A percentile compares a stretch with the other conserved stretches of the same genome.
Conservation (phyloP, 371 early-diverging fungal species). For the Apophysomyces trapeziformis region DNA sequence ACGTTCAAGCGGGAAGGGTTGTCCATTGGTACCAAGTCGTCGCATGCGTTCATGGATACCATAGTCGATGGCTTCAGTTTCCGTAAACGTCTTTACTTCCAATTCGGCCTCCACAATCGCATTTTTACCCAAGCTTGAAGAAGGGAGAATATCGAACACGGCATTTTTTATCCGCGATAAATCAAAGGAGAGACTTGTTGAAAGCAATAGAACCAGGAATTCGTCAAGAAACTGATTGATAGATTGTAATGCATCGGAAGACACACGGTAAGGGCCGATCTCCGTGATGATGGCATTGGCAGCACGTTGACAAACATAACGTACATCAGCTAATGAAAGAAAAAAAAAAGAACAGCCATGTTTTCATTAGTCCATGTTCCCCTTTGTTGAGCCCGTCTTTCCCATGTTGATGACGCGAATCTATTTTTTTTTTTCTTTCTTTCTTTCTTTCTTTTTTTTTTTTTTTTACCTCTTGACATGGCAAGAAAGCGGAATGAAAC, state of each 20-base stretch:
- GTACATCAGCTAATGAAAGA: slow-evolving; percentile 45
- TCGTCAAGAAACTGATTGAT: slow-evolving; percentile 70
- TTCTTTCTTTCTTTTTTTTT: not conserved
- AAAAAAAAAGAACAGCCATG: not conserved
- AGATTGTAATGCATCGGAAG: slow-evolving; percentile 63
- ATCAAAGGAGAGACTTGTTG: slow-evolving; percentile 59
- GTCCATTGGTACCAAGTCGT: slow-evolving; percentile 27
- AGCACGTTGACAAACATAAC: slow-evolving; percentile 67
- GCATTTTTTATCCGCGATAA: slow-evolving; percentile 59
- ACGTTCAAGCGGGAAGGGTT: slow-evolving; percentile 24
- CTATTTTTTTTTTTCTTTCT: no score
- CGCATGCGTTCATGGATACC: slow-evolving; percentile 53
- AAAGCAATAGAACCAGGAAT: slow-evolving; percentile 56
- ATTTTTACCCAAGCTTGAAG: slow-evolving; percentile 61
- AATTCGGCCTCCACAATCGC: slow-evolving; percentile 73
- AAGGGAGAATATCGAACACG: slow-evolving; percentile 56
- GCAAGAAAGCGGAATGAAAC: not conserved
- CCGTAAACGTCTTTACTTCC: slow-evolving; percentile 67
- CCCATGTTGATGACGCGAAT: no score
- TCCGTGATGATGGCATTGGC: slow-evolving; percentile 73
- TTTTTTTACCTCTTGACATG: slow-evolving; percentile 10
- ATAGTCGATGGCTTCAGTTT: slow-evolving; percentile 58
- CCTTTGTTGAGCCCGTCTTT: no score
- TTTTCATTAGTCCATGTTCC: no score
- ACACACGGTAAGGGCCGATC: slow-evolving; percentile 64